phyloP scores from a whole-genome alignment of 1,139 yeast species.

The Hyphopichia fennica region DNA sequence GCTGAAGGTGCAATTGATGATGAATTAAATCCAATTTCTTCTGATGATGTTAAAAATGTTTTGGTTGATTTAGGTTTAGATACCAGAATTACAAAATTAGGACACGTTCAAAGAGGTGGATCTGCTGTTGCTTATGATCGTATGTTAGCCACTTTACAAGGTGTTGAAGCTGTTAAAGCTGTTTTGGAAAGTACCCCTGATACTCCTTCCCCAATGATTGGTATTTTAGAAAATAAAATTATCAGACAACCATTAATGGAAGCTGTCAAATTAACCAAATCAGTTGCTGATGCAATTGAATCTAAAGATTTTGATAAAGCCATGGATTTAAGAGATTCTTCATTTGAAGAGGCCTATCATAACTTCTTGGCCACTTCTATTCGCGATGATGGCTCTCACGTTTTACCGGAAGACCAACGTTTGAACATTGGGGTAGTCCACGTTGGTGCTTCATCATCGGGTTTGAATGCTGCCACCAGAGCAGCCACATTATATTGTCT shows the following conservation, averaged over 20 bases:
- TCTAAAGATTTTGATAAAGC: slow-evolving; percentile 81
- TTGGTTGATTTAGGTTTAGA: slow-evolving; percentile 84
- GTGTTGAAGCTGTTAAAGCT: slow-evolving; percentile 96
- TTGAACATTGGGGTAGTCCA: slow-evolving; percentile 79
- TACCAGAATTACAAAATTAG: slow-evolving; percentile 91
- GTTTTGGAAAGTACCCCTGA: slow-evolving; percentile 85
- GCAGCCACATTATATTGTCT: slow-evolving; percentile 90
- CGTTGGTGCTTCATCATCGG: slow-evolving; percentile 97
- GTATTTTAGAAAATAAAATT: slow-evolving; percentile 82
- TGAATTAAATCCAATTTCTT: slow-evolving; percentile 76
- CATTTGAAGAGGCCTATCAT: slow-evolving; percentile 74
- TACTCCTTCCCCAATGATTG: slow-evolving; percentile 95
- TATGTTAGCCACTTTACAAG: slow-evolving; percentile 88
- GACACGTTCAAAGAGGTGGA: slow-evolving; percentile 99
- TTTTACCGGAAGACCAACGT: slow-evolving; percentile 51
- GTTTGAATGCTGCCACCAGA: slow-evolving; percentile 88
- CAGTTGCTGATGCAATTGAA: slow-evolving; percentile 83
- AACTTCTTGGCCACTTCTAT: slow-evolving; percentile 71
- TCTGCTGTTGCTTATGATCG: slow-evolving; percentile 94
- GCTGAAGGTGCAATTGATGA: slow-evolving; percentile 96
- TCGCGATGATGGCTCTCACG: slow-evolving; percentile 61
- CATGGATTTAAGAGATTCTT: slow-evolving; percentile 82
- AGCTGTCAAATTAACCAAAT: slow-evolving; percentile 81
- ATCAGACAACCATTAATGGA: slow-evolving; percentile 82
- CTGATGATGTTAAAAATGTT: slow-evolving; percentile 76